Evolutionary conservation across 2,329 filamentous ascomycete genomes (phyloP).

Genomic region (Myriangium duriaei): DNA sequence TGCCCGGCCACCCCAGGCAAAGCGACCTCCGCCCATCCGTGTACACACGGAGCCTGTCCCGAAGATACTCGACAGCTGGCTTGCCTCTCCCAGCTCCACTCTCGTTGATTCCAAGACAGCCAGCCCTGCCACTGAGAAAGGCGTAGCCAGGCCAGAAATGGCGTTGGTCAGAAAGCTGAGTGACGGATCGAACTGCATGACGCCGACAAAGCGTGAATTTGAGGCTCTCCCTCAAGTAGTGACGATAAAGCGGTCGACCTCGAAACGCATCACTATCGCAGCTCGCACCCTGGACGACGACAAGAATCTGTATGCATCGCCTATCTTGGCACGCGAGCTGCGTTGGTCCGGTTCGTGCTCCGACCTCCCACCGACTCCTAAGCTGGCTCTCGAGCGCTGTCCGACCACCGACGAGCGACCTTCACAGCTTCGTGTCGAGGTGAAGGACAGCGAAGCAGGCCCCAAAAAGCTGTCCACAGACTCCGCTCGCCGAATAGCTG

Average conservation of each 20-base stretch:
- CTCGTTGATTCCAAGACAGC: slow-evolving; percentile 1
- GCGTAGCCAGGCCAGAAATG: slow-evolving; percentile 6
- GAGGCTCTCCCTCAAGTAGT: slow-evolving; percentile 3
- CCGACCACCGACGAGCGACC: slow-evolving; percentile 1
- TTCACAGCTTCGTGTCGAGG: background rate
- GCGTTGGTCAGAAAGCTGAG: background rate
- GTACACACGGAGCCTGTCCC: slow-evolving; percentile 6
- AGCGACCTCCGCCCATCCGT: slow-evolving; percentile 3
- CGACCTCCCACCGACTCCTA: slow-evolving; percentile 19
- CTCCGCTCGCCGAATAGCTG: too few species aligned
- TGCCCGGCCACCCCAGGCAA: background rate
- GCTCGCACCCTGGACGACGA: slow-evolving; percentile 4
- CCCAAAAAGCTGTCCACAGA: too few species aligned
- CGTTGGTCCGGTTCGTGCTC: slow-evolving; percentile 21
- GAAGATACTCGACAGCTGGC: background rate
- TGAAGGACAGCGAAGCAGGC: too few species aligned
- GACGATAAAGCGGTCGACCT: background rate
- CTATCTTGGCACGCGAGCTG: slow-evolving; percentile 6
- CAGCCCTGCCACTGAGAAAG: slow-evolving; percentile 1
- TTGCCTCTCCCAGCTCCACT: slow-evolving; percentile 1
- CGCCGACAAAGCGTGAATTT: background rate
- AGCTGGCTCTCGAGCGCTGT: slow-evolving; percentile 11
- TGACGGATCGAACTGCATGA: slow-evolving; percentile 1
- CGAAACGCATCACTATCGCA: slow-evolving; percentile 3
- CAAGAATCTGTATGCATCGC: slow-evolving; percentile 1